A percentile compares a stretch with the other conserved stretches of the same genome.
These are phyloP conservation scores for Sugiyamaella boreocaroliniensis DNA, from an alignment of 805 yeast genomes.

Conservation along the genomic window DNA sequence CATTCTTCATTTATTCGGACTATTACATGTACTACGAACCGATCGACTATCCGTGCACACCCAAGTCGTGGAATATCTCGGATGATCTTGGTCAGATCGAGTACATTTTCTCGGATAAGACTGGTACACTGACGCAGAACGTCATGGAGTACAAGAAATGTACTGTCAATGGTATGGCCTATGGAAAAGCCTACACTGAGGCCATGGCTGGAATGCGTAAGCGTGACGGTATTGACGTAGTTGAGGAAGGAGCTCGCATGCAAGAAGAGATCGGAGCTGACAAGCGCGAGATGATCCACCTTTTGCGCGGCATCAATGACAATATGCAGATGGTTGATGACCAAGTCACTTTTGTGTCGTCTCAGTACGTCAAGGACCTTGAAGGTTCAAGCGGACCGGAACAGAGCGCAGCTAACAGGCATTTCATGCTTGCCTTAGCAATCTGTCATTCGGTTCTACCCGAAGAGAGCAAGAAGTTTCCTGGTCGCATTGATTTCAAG, in stretches of 20 bases:
- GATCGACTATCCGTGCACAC: slow-evolving; percentile 71
- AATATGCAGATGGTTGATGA: slow-evolving; percentile 49
- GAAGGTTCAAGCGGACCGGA: slow-evolving; percentile 33
- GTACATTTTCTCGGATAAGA: slow-evolving; percentile 74
- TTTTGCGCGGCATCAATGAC: slow-evolving; percentile 32
- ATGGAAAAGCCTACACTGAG: slow-evolving; percentile 71
- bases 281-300: slow-evolving; percentile 41
- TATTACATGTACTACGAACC: slow-evolving; percentile 60
- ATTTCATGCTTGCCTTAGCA: slow-evolving; percentile 65
- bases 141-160: slow-evolving; percentile 81
- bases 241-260: slow-evolving; percentile 45
- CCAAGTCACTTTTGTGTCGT: slow-evolving; percentile 60
- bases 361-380: slow-evolving; percentile 53
- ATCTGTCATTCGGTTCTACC: slow-evolving; percentile 75
- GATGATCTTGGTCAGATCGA: slow-evolving; percentile 83
- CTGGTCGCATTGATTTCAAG: slow-evolving; percentile 47
- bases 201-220: slow-evolving; percentile 65
- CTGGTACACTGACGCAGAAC: slow-evolving; percentile 79
- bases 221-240: slow-evolving; percentile 59
- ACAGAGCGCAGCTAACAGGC: slow-evolving; percentile 47
- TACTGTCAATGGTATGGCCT: slow-evolving; percentile 59
- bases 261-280: slow-evolving; percentile 41
- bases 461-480: slow-evolving; percentile 37
- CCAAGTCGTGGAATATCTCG: slow-evolving; percentile 79
- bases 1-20: slow-evolving; percentile 69